phyloP scores from a whole-genome alignment of 2,329 filamentous ascomycete genomes.

The Magnaporthales sp. region DNA sequence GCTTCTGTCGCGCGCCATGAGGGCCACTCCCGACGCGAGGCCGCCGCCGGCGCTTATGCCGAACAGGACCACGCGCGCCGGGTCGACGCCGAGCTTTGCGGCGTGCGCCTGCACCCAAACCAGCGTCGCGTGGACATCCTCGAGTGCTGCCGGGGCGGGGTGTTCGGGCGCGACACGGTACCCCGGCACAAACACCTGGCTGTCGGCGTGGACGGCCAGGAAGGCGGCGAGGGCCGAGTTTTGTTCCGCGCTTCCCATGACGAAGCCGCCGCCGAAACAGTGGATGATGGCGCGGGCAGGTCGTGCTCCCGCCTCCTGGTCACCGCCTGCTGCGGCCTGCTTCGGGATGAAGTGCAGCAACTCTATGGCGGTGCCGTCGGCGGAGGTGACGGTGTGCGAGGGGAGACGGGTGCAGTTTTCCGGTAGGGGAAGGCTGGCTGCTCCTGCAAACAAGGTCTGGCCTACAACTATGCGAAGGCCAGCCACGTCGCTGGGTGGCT shows the following conservation, averaged over 20 bases:
- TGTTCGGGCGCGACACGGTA: constrained; percentile 42
- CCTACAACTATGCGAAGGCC: background rate
- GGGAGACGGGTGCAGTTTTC: background rate
- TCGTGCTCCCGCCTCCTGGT: no score
- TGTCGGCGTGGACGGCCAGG: background rate
- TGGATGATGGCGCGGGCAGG: constrained; percentile 11
- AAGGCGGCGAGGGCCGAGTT: constrained; percentile 9
- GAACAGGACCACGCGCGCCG: constrained; percentile 14
- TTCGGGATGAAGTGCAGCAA: background rate
- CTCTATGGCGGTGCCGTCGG: background rate
- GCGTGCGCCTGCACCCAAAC: constrained; percentile 24
- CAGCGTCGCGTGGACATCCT: constrained; percentile 25
- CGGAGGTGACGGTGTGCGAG: background rate
- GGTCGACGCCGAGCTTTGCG: constrained; percentile 14
- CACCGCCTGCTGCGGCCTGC: no score
- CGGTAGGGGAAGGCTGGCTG: no score
- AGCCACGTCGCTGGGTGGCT: background rate
- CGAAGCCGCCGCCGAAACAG: constrained; percentile 19
- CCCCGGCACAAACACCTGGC: constrained; percentile 26
- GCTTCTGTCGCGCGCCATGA: constrained; percentile 29
- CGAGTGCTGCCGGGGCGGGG: constrained; percentile 31
- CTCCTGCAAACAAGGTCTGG: no score
- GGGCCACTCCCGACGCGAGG: constrained; percentile 17
- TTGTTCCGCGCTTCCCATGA: constrained; percentile 13
- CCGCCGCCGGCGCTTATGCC: constrained; percentile 20